Evolutionary conservation across 2,329 filamentous ascomycete species (phyloP), one percentile per base, ranked within the genome.

Genomic region (Lachnellula arida): DNA sequence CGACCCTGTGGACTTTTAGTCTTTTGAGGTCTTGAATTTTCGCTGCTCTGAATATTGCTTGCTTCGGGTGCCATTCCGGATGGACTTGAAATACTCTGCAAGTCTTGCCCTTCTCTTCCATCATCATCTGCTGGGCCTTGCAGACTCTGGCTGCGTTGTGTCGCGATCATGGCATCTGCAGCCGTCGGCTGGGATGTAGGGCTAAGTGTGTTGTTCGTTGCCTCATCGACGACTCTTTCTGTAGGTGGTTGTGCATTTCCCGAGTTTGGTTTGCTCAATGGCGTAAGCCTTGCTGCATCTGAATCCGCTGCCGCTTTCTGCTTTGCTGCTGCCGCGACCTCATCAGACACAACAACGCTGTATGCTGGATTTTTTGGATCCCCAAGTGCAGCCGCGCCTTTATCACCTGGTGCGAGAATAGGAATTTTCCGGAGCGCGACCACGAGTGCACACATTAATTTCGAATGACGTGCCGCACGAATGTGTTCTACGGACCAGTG

Each of bases 371-470:
- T 92, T 40, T 79, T 81, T 3, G 87, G 80, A 54, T 83, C 81
- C 56, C 75, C 76, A 6, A 59, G 40, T 22, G 53, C 46, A 32
- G 51, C 52, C 4, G 11, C 44, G 53, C 85, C 88, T 56, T n/a
- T n/a, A n/a, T 87, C 90, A 47, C 86, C 90, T 53, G 92, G 91
- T 12, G 78, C 84, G 64, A 88, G 80, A 67, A 97, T 91, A 14
- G 91, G 91, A 17, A 97, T 80, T 74, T 86, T 89, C 74, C 89
- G 88, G 58, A 96, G 75, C 1, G 91, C 89, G 8, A 90, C 72
- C 2, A 92, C 85, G 58, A 97, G 77, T 0, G 92, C 92, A 68
- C 91, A 96, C 84, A 97, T 94, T 75, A 97, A 96, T 73, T 96
- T 96, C 71, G 88, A 94, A 59, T 91, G 85, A 51, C 91, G 85